Evolutionary conservation across 140 eudicot genomes (phyloP), one percentile per base, ranked within the genome.

Genomic region (Bidens hawaiensis): DNA sequence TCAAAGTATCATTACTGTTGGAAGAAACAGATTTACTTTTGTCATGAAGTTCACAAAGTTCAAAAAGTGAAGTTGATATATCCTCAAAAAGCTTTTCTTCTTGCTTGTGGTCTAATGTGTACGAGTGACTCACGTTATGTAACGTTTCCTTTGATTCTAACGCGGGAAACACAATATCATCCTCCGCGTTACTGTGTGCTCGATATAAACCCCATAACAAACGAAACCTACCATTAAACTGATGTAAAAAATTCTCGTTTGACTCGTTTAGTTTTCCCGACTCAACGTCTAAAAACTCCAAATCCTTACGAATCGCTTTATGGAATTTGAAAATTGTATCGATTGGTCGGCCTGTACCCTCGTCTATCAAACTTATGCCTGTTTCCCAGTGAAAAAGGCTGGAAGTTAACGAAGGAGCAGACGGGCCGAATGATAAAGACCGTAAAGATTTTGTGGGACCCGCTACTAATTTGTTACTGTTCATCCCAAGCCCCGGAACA

Each of bases 181-280:
- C 99, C 76, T 94, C 99, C 4, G 99, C 99, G 23, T 94, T 94
- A 59, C 99, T 94, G 60, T 94, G 99, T 30, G 99, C 99, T 73
- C 94, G 73, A 71, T 94, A 94, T 70, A 94, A 71, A 17, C 97
- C 99, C 99, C 99, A 88, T 58, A 94, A 63, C 72, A 94, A 78
- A 43, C 97, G 99, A 76, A 94, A 94, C 25, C 99, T 81, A 30
- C 99, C 99, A 64, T 81, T 77, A 33, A 94, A 94, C 75, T 94
- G 87, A 62, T 90, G 82, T 33, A 94, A 83, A 70, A 85, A 77
- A 56, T 78, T 83, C 82, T 83, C 99, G 27, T 77, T 72, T 56
- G 90, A 78, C 53, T 85, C 90, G 42, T 72, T 78, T 36, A 94
- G 83, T 59, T 88, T 94, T 45, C 94, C 99, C 49, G 99, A 94